Base-by-base conservation (phyloP, 164 flowering plant species). In the Stephania yunnanensis region DNA sequence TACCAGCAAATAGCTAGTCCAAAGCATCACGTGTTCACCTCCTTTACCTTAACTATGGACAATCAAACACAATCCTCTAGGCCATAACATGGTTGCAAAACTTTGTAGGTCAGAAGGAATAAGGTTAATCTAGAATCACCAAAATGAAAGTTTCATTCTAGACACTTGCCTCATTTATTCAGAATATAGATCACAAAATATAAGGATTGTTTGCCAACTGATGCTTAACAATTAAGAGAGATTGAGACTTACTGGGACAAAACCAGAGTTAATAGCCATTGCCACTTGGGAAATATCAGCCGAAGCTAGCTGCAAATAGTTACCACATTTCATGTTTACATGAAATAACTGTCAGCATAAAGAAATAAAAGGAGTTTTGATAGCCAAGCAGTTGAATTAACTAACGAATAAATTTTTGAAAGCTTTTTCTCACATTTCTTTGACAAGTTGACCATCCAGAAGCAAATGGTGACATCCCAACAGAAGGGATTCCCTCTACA, bases 381-480 rank as follows among this genome's bases (percentile, higher is more conserved):
- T 20, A 36, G 15, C 25, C 9, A 50, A 55, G 68, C 6, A 61
- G 12, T 29, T 71, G n/a, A 71, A 0, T 22, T 58, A 58, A 58
- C 65, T 58, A 58, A 50, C 19, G 45, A 36, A 79, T 5, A 78
- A 72, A 55, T 45, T 78, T 61, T 10, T 30, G 75, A 30, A 44
- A 70, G 78, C 71, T 78, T 19, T 5, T 50, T 75, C 92, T 89
- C 69, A 95, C 98, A 84, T 89, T 89, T 91, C 90, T 89, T 77
- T 83, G 76, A 78, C 85, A 75, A 70, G 99, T 95, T 74, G 92
- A 84, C 99, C 99, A 95, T 81, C 99, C 99, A 84, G 93, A 90
- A 75, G 99, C 83, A 91, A 90, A 92, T 71, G 99, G 99, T 78
- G 98, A 87, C 89, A 95, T 86, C 78, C 98, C 99, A 80, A 90